A percentile compares a stretch with the other conserved stretches of the same genome.
phyloP scores from a whole-genome alignment of 1,284 basidiomycete species.

The Baeospora myosura region DNA sequence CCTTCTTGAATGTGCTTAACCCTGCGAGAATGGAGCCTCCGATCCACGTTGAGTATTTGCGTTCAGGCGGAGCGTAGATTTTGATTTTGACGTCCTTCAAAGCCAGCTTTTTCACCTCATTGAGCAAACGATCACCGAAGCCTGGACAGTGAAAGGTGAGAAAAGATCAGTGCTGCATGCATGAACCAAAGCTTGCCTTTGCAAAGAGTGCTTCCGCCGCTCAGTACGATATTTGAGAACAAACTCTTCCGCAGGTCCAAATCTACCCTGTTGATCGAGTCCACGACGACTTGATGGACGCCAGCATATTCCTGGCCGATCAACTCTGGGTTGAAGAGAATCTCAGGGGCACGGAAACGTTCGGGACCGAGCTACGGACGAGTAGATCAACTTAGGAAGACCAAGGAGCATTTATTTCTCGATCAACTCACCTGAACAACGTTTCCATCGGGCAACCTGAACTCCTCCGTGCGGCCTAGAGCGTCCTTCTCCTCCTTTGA shows the following conservation, averaged over 20 bases:
- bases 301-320: slow-evolving; percentile 96
- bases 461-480: slow-evolving; percentile 76
- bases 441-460: slow-evolving; percentile 93
- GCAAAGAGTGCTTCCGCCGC: slow-evolving; percentile 92
- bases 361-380: slow-evolving; percentile 80
- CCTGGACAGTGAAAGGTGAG: slow-evolving; percentile 39
- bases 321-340: slow-evolving; percentile 95
- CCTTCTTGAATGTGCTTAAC: slow-evolving; percentile 96
- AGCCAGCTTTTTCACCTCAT: slow-evolving; percentile 95
- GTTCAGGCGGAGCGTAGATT: slow-evolving; percentile 98
- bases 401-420: slow-evolving; percentile 8
- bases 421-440: slow-evolving; percentile 66
- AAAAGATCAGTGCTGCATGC: slow-evolving; percentile 4
- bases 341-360: slow-evolving; percentile 95
- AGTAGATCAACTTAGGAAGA: slow-evolving; percentile 8
- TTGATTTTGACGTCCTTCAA: slow-evolving; percentile 98
- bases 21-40: slow-evolving; percentile 95
- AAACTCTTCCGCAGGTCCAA: slow-evolving; percentile 91
- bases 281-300: slow-evolving; percentile 91
- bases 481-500: slow-evolving; percentile 93
- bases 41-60: slow-evolving; percentile 99
- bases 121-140: slow-evolving; percentile 91
- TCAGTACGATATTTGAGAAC: slow-evolving; percentile 95
- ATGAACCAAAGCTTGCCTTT: slow-evolving; percentile 63
- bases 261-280: slow-evolving; percentile 81